Conservation (phyloP, 2,329 filamentous ascomycete genomes). For the Alternaria sp. region DNA sequence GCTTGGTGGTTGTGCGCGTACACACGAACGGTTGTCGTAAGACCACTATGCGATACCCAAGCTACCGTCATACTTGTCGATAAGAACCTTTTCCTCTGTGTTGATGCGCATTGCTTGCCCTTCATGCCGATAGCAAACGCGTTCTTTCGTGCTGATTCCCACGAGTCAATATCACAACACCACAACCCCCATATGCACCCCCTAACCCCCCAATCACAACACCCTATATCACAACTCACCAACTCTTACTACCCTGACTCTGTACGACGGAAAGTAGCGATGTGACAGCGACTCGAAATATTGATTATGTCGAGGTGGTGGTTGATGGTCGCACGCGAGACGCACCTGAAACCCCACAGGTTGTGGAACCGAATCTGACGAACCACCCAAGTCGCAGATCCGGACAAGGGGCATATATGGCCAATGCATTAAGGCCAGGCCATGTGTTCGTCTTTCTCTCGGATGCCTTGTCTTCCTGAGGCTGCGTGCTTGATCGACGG, state of each 20-base stretch:
- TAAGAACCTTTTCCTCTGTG: neutral
- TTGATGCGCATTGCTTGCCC: rapidly evolving
- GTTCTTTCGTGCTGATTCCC: neutral
- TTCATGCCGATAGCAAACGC: neutral
- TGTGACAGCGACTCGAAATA: too few relatives aligned
- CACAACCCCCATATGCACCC: neutral
- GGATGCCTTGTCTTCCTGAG: constrained; percentile 21
- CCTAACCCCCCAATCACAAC: neutral
- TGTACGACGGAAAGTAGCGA: too few relatives aligned
- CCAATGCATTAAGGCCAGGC: constrained; percentile 12
- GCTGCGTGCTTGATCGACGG: constrained; percentile 7
- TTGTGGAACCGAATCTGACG: constrained; percentile 5
- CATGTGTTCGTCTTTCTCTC: neutral
- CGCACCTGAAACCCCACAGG: constrained; percentile 25
- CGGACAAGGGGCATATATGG: too few relatives aligned
- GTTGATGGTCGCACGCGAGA: constrained; percentile 17
- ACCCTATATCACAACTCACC: neutral
- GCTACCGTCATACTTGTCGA: neutral
- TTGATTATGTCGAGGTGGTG: neutral
- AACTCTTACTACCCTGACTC: neutral
- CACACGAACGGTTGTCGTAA: neutral
- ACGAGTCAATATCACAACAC: neutral
- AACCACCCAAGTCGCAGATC: constrained; percentile 12
- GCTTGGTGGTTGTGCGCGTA: neutral
- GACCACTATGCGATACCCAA: neutral